These are phyloP conservation scores for Chrysanthemum lavandulifolium DNA, from an alignment of 129 eudicot species.

Conservation along the genomic window DNA sequence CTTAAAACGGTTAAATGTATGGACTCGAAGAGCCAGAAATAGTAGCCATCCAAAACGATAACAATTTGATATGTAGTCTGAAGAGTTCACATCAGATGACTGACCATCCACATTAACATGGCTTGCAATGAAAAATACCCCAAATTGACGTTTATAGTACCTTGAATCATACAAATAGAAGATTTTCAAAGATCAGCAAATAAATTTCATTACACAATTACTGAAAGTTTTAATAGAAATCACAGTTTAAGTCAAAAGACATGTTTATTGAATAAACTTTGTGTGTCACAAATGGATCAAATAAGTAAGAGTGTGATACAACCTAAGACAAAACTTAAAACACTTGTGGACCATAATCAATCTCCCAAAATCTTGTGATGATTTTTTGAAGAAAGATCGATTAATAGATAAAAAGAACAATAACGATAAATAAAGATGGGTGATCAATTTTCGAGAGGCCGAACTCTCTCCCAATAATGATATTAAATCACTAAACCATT, in stretches of 20 bases:
- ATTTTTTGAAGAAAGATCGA: too few species aligned
- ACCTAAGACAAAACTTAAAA: too few species aligned
- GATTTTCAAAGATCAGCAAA: not conserved
- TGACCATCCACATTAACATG: conserved; percentile 41
- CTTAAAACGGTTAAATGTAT: conserved; percentile 76
- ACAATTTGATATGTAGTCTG: conserved; percentile 47
- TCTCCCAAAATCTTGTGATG: too few species aligned
- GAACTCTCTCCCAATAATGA: too few species aligned
- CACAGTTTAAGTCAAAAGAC: conserved; percentile 10
- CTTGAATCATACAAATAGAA: conserved; percentile 31
- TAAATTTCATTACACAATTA: not conserved
- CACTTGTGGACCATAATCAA: too few species aligned
- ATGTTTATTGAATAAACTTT: not conserved
- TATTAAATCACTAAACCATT: too few species aligned
- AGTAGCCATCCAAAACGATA: conserved; percentile 92
- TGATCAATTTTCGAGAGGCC: too few species aligned
- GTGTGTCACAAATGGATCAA: not conserved
- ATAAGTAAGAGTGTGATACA: too few species aligned
- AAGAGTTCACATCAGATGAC: conserved; percentile 23
- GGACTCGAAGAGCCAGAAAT: conserved; percentile 85
- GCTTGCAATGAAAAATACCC: conserved; percentile 46
- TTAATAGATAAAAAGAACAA: too few species aligned
- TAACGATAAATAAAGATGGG: too few species aligned
- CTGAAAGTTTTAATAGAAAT: not conserved
- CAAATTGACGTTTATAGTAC: conserved; percentile 65